phyloP scores from a whole-genome alignment of 2,329 filamentous ascomycete genomes.

The Aspergillus cejpii region DNA sequence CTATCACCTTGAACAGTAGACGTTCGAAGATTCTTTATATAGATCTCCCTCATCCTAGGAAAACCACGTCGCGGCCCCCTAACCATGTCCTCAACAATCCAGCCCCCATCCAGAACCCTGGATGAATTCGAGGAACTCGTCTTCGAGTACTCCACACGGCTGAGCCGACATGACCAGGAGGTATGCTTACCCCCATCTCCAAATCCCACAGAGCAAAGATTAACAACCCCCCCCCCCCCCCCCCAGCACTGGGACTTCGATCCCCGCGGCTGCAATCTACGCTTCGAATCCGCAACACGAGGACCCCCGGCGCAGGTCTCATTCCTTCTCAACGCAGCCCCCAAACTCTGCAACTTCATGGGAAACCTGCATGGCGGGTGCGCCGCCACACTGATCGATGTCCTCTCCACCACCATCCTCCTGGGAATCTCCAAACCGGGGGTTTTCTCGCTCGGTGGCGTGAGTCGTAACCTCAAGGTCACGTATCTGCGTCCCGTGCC shows the following conservation, averaged over 20 bases:
- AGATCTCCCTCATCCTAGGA: background rate
- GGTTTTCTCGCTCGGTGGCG: slow-evolving; percentile 57
- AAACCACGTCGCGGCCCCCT: background rate
- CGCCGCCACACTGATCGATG: slow-evolving; percentile 61
- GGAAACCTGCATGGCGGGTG: slow-evolving; percentile 89
- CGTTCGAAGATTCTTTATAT: no score
- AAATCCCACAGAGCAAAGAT: background rate
- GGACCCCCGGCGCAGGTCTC: slow-evolving; percentile 31
- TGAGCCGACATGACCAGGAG: slow-evolving; percentile 16
- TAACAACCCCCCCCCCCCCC: background rate
- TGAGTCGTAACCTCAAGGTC: slow-evolving; percentile 59
- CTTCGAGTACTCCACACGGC: slow-evolving; percentile 22
- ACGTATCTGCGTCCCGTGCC: slow-evolving; percentile 61
- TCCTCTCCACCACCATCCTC: slow-evolving; percentile 55
- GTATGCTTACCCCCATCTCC: slow-evolving; percentile 3
- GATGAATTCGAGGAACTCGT: slow-evolving; percentile 30
- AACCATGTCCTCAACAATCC: slow-evolving; percentile 17
- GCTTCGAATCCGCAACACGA: slow-evolving; percentile 34
- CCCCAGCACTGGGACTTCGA: slow-evolving; percentile 30
- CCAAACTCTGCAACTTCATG: slow-evolving; percentile 81
- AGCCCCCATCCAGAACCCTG: slow-evolving; percentile 21
- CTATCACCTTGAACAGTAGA: no score
- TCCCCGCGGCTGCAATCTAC: slow-evolving; percentile 25
- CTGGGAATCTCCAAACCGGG: slow-evolving; percentile 52
- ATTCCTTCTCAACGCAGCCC: slow-evolving; percentile 57